These are phyloP conservation scores for Gracilariopsis chorda DNA, from an alignment of 23 red algal genomes.

Conservation along the genomic window DNA sequence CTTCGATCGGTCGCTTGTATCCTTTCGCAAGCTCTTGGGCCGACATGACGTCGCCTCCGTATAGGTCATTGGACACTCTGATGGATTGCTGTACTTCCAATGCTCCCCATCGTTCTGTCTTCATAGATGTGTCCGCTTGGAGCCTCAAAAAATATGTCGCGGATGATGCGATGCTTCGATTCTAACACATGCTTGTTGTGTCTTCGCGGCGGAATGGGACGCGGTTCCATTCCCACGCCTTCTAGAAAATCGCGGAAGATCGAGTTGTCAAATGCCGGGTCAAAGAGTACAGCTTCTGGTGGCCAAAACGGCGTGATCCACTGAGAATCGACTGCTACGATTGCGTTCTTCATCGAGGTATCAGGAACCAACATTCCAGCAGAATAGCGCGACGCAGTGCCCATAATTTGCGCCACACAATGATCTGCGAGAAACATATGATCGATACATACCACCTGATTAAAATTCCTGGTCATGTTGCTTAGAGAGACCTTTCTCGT, in stretches of 20 bases:
- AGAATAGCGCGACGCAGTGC: background rate
- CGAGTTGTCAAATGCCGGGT: constrained; percentile 13
- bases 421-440: background rate
- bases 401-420: background rate
- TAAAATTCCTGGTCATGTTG: background rate
- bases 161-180: background rate
- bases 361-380: background rate
- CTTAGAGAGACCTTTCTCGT: background rate
- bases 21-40: background rate
- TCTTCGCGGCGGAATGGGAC: background rate
- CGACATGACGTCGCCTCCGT: constrained; percentile 1
- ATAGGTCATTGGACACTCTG: background rate
- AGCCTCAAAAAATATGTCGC: background rate
- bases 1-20: background rate
- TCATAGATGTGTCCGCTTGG: background rate
- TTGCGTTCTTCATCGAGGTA: background rate
- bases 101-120: background rate
- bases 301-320: constrained; percentile 5
- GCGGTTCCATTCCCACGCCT: background rate
- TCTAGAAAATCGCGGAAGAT: background rate
- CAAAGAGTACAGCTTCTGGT: constrained; percentile 8
- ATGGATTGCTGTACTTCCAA: background rate
- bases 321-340: background rate
- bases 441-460: background rate
- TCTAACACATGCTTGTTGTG: background rate